Conservation (phyloP, 164 flowering plant genomes). For the Piper longum region DNA sequence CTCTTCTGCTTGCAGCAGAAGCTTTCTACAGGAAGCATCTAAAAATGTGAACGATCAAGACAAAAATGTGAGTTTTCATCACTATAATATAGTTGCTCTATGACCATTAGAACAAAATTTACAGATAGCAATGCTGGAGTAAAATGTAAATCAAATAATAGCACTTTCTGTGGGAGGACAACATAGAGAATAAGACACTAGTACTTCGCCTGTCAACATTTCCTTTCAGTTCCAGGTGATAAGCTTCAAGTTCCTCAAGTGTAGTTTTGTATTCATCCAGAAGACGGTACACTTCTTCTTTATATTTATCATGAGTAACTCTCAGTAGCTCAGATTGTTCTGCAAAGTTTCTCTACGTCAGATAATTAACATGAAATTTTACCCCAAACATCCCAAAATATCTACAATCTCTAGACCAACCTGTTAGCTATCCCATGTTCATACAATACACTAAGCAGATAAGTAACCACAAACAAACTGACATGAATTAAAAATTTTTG, state of each 20-base stretch:
- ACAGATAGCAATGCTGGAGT: background rate
- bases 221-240: conserved; percentile 44
- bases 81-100: too few relatives aligned
- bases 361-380: background rate
- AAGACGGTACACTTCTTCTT: conserved; percentile 48
- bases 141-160: background rate
- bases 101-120: too few relatives aligned
- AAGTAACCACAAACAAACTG: too few relatives aligned
- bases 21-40: conserved; percentile 59
- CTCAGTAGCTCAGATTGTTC: conserved; percentile 56
- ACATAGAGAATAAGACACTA: background rate
- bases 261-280: conserved; percentile 42
- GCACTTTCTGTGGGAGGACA: background rate
- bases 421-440: too few relatives aligned
- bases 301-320: conserved; percentile 44
- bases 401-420: background rate
- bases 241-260: conserved; percentile 49
- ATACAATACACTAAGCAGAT: too few relatives aligned
- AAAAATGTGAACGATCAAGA: conserved; percentile 1
- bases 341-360: conserved; percentile 20
- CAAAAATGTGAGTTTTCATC: too few relatives aligned
- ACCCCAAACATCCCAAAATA: background rate
- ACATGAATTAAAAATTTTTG: too few relatives aligned
- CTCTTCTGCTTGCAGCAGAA: conserved; percentile 46
- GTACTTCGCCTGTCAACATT: conserved; percentile 55